Conservation (phyloP, 148 eudicot genomes). For the Rhododendron ferrugineum region DNA sequence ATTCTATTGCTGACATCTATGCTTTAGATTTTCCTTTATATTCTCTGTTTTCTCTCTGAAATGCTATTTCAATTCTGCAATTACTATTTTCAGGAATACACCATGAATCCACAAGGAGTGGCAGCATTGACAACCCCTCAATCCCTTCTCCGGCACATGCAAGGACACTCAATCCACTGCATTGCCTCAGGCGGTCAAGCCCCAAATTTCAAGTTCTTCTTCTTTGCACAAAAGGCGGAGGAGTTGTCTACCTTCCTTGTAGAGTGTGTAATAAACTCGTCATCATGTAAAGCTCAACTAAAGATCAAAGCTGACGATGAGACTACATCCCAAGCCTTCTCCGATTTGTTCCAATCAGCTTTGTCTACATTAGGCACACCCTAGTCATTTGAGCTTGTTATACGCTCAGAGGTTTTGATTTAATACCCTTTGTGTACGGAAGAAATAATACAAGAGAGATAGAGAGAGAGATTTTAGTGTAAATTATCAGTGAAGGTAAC, state of each 20-base stretch:
- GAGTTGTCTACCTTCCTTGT: conserved; percentile 65
- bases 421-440: not conserved
- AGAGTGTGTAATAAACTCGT: conserved; percentile 84
- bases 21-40: not conserved
- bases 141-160: conserved; percentile 79
- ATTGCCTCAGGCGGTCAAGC: conserved; percentile 98
- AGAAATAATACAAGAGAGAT: not conserved
- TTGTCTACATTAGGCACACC: conserved; percentile 61
- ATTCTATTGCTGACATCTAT: not conserved
- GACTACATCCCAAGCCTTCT: conserved; percentile 71
- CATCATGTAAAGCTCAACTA: conserved; percentile 79
- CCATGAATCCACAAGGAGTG: conserved; percentile 67
- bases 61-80: not conserved
- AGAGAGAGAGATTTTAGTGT: not conserved
- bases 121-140: conserved; percentile 77
- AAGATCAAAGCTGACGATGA: conserved; percentile 96
- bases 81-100: conserved; percentile 47
- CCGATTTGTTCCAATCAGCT: conserved; percentile 73
- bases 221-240: conserved; percentile 83
- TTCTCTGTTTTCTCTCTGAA: not conserved
- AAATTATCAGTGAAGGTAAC: not conserved
- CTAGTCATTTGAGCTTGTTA: conserved; percentile 14
- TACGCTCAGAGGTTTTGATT: not conserved
- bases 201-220: conserved; percentile 93
- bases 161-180: conserved; percentile 75